Evolutionary conservation across 2,329 filamentous ascomycete species (phyloP), one percentile per base, ranked within the genome.

Genomic region (Hymenoscyphus occultus): DNA sequence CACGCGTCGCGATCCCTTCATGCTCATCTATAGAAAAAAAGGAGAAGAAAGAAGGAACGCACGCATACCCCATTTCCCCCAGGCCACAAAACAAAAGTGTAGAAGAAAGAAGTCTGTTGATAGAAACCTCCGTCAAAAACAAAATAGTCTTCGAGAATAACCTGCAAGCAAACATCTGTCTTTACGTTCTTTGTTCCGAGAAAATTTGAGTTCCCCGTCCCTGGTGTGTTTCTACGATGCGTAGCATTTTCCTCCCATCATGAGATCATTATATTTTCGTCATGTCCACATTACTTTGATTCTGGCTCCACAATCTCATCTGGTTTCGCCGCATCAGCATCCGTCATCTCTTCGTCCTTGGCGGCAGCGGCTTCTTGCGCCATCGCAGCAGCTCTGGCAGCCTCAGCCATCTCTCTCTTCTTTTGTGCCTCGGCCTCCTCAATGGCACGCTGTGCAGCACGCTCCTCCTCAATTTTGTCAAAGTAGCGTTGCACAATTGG

Each of bases 401-500:
- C 71, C 67, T 76, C 74, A 3, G 76, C 76, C 69, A 81, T 80
- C 77, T 85, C 77, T 78, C 76, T 84, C 82, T 75, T 84, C 83
- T 73, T 85, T 81, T 71, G 69, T 22, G 69, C 70, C 65, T 77
- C 75, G 4, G 77, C 77, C 39, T 78, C 78, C n/a, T 79, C 79
- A 88, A 79, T 79, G 86, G 94, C 92, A 76, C 92, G 86, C 54
- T 89, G 79, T 22, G 89, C 90, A 76, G 91, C 87, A 71, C 93
- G 90, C 80, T 97, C 92, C 67, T 88, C 86, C 80, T 97, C 92
- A 69, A 93, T 82, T 83, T 97, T 97, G 78, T 99, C 95, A 77
- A 94, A 93, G 84, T 97, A 92, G 72, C 94, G 91, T 82, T 97
- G 93, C 70, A 93, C 87, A 75, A 99, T 92, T 65, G 95, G 94